Percentiles rank a stretch among this genome's conserved stretches.
These are phyloP conservation scores for Gynochthodes officinalis DNA, from an alignment of 257 asterid genomes.

Conservation along the genomic window DNA sequence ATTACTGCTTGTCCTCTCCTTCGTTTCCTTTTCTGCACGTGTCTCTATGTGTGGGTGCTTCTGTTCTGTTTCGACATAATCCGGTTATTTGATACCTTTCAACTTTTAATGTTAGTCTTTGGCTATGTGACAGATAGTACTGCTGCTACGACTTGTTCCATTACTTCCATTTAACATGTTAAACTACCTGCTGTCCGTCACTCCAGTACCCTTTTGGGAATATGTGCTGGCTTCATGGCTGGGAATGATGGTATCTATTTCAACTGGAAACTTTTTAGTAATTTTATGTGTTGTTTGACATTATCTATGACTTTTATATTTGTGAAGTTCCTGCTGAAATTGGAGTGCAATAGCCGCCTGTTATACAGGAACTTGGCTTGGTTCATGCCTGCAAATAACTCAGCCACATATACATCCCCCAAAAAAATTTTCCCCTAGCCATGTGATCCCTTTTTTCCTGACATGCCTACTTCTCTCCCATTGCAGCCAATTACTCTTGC, in stretches of 20 bases:
- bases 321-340: neutral
- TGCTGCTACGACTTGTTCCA: slow-evolving; percentile 93
- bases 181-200: slow-evolving; percentile 93
- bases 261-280: neutral
- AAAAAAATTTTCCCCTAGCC: neutral
- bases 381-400: neutral
- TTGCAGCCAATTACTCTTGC: slow-evolving; percentile 93
- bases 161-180: slow-evolving; percentile 92
- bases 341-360: neutral
- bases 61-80: neutral
- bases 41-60: neutral
- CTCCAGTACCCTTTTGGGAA: slow-evolving; percentile 79
- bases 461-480: slow-evolving; percentile 15
- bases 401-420: neutral
- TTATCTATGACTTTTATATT: neutral
- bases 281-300: neutral
- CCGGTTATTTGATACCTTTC: no score
- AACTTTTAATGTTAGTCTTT: slow-evolving; percentile 10
- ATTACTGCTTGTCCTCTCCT: neutral
- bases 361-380: neutral
- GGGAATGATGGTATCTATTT: slow-evolving; percentile 87
- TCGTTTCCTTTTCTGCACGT: neutral
- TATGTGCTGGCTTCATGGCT: slow-evolving; percentile 96
- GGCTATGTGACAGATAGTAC: slow-evolving; percentile 62
- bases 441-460: neutral